Percentiles rank a stretch among this genome's conserved stretches.
phyloP scores from a whole-genome alignment of 306 rosid genomes.

The Geum urbanum region DNA sequence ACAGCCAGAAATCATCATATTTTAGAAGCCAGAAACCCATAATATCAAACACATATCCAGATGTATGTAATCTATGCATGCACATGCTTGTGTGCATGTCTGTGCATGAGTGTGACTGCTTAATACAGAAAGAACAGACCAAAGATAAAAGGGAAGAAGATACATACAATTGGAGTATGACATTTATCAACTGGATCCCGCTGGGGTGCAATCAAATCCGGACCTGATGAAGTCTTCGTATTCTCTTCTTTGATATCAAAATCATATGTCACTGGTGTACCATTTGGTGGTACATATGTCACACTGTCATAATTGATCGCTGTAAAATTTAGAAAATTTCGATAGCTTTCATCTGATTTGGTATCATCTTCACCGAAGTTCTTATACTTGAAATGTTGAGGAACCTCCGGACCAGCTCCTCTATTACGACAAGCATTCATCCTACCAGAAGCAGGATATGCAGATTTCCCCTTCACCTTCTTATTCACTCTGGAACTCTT shows the following conservation, averaged over 20 bases:
- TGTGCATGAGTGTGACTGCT: background rate
- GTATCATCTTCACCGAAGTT: background rate
- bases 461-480: slow-evolving; percentile 1
- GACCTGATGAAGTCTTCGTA: slow-evolving; percentile 33
- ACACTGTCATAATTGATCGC: slow-evolving; percentile 14
- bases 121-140: slow-evolving; percentile 11
- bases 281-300: slow-evolving; percentile 10
- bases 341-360: slow-evolving; percentile 3
- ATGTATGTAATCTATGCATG: background rate
- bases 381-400: background rate
- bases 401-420: background rate
- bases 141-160: slow-evolving; percentile 14
- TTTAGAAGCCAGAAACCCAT: slow-evolving; percentile 1
- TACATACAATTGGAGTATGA: slow-evolving; percentile 35
- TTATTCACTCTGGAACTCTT: slow-evolving; percentile 12
- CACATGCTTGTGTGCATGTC: background rate
- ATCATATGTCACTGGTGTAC: slow-evolving; percentile 14
- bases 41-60: background rate
- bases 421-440: background rate
- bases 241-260: background rate
- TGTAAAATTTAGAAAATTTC: background rate
- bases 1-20: slow-evolving; percentile 2
- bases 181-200: slow-evolving; percentile 19
- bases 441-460: slow-evolving; percentile 3
- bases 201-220: slow-evolving; percentile 26